Evolutionary conservation across 2,329 filamentous ascomycete species (phyloP).

Genomic region (Colletotrichum magnum): DNA sequence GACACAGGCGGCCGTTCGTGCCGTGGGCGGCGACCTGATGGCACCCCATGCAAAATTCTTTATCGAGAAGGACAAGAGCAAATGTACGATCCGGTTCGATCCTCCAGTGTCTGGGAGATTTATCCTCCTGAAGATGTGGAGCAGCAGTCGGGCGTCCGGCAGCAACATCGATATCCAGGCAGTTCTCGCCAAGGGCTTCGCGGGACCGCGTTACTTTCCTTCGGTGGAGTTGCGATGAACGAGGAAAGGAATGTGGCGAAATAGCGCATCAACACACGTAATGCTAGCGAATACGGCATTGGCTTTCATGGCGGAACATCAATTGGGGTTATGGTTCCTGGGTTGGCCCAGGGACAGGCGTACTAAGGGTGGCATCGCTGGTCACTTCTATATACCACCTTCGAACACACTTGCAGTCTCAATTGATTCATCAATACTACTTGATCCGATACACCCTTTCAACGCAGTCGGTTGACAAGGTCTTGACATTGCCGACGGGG

Average conservation of each 20-base stretch:
- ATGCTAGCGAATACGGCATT: not conserved
- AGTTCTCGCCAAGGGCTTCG: slow-evolving; percentile 86
- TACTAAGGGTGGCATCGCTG: slow-evolving; percentile 9
- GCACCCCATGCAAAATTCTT: slow-evolving; percentile 85
- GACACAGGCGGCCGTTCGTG: slow-evolving; percentile 69
- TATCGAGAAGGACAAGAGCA: slow-evolving; percentile 85
- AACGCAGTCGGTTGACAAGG: not conserved
- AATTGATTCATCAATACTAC: not conserved
- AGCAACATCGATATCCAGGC: slow-evolving; percentile 92
- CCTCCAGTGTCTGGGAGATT: slow-evolving; percentile 86
- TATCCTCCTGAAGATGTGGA: slow-evolving; percentile 93
- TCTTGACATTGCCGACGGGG: not conserved
- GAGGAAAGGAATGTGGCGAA: not conserved
- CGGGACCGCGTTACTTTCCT: slow-evolving; percentile 88
- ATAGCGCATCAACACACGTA: slow-evolving; percentile 3
- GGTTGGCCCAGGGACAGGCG: not conserved
- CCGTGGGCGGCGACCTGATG: slow-evolving; percentile 73
- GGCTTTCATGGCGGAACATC: slow-evolving; percentile 1
- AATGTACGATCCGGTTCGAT: slow-evolving; percentile 88
- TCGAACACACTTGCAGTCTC: slow-evolving; percentile 8
- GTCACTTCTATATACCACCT: slow-evolving; percentile 36
- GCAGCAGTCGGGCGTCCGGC: slow-evolving; percentile 73
- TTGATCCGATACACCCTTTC: too few relatives aligned
- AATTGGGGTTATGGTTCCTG: slow-evolving; percentile 20
- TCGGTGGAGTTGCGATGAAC: slow-evolving; percentile 72